A percentile compares a stretch with the other conserved stretches of the same genome.
Evolutionary conservation across 441 rosid genomes (phyloP).

Genomic region (Capsella rubella): DNA sequence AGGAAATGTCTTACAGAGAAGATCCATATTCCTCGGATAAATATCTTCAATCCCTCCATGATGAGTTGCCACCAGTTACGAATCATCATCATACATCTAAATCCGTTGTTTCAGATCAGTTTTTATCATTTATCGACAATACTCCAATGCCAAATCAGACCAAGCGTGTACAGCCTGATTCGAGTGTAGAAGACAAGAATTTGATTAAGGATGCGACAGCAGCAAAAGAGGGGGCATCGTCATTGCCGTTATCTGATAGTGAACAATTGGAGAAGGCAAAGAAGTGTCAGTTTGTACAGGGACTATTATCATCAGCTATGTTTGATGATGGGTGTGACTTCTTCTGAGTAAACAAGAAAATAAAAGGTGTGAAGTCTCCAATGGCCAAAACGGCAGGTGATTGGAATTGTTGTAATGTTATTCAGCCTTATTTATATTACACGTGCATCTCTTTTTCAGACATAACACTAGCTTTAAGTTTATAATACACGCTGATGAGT

Average conservation of each 20-base stretch:
- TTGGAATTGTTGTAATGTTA: conserved; percentile 34
- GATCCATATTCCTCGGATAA: conserved; percentile 41
- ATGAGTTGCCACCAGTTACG: conserved; percentile 14
- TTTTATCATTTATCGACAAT: conserved; percentile 39
- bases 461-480: neutral
- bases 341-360: conserved; percentile 24
- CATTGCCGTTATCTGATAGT: conserved; percentile 28
- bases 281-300: conserved; percentile 45
- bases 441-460: conserved; percentile 21
- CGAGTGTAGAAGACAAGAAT: conserved; percentile 13
- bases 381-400: conserved; percentile 15
- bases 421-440: conserved; percentile 26
- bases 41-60: conserved; percentile 28
- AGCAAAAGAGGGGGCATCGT: neutral
- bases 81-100: conserved; percentile 37
- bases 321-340: conserved; percentile 39
- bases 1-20: conserved; percentile 33
- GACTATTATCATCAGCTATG: conserved; percentile 43
- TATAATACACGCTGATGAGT: conserved; percentile 20
- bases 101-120: conserved; percentile 18
- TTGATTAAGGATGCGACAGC: neutral
- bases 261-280: conserved; percentile 46
- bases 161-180: conserved; percentile 28
- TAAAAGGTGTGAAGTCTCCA: conserved; percentile 6
- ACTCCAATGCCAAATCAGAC: conserved; percentile 31